Evolutionary conservation across 2,329 filamentous ascomycete species (phyloP).

Genomic region (Alternaria viburni): DNA sequence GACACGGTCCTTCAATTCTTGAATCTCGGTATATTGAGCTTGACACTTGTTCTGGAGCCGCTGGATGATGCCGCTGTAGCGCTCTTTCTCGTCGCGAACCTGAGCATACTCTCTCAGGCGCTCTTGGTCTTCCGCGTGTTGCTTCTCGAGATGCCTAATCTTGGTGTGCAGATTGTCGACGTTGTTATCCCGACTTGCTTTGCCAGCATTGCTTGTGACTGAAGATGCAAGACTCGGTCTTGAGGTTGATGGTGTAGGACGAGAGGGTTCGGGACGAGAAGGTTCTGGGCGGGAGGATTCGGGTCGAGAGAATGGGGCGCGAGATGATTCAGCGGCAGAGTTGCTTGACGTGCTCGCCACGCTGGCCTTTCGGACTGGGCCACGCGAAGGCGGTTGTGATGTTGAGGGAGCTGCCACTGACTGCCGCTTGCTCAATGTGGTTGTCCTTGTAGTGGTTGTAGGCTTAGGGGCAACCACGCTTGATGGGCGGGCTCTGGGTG

Average conservation of each 20-base stretch:
- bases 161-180: constrained; percentile 90
- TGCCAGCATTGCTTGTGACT: constrained; percentile 16
- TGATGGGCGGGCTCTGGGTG: constrained; percentile 29
- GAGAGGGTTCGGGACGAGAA: not conserved
- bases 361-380: constrained; percentile 27
- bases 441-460: constrained; percentile 13
- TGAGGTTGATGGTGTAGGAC: constrained; percentile 11
- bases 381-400: constrained; percentile 11
- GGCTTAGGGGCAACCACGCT: constrained; percentile 27
- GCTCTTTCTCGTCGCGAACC: constrained; percentile 76
- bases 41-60: constrained; percentile 91
- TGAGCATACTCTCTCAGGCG: constrained; percentile 80
- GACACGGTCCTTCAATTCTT: constrained; percentile 75
- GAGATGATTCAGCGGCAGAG: constrained; percentile 9
- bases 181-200: constrained; percentile 28
- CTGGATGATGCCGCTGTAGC: constrained; percentile 83
- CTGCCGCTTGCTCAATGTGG: constrained; percentile 26
- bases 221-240: constrained; percentile 26
- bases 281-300: not conserved
- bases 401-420: constrained; percentile 26
- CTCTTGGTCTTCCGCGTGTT: constrained; percentile 82
- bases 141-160: constrained; percentile 84
- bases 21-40: constrained; percentile 79
- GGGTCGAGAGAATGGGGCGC: not conserved
- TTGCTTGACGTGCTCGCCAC: constrained; percentile 20